These are phyloP conservation scores for Euphorbia celastroides DNA, from an alignment of 441 rosid genomes.

Conservation along the genomic window DNA sequence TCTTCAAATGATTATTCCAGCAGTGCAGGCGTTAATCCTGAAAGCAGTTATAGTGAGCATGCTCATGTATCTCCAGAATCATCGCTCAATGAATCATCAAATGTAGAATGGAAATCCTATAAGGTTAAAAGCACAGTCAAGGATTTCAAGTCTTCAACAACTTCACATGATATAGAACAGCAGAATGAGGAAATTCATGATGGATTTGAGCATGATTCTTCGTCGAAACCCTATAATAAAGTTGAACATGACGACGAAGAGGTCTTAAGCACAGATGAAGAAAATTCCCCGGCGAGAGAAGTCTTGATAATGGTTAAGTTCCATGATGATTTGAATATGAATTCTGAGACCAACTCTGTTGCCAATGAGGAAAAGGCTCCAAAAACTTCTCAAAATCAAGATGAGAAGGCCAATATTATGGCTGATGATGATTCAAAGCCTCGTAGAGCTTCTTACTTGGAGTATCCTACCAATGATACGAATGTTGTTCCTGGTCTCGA, in stretches of 20 bases:
- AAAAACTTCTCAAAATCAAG: constrained; percentile 19
- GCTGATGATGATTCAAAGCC: constrained; percentile 19
- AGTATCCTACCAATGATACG: constrained; percentile 18
- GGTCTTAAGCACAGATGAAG: constrained; percentile 1
- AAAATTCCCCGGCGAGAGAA: constrained; percentile 17
- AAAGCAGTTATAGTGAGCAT: constrained; percentile 9
- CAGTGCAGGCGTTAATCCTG: constrained; percentile 12
- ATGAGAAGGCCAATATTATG: constrained; percentile 23
- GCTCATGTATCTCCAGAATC: constrained; percentile 1
- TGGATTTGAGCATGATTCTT: constrained; percentile 2
- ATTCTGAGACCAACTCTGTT: constrained; percentile 20
- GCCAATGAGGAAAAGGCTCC: constrained; percentile 12
- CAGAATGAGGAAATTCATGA: constrained; percentile 1
- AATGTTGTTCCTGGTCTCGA: constrained; percentile 12
- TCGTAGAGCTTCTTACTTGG: constrained; percentile 7
- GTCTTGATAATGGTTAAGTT: constrained; percentile 9
- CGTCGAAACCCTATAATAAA: neutral
- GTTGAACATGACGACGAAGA: constrained; percentile 1
- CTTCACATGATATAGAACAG: neutral
- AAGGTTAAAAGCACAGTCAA: neutral
- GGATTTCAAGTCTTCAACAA: neutral
- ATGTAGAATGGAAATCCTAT: constrained; percentile 25
- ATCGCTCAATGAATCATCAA: neutral
- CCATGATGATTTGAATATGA: constrained; percentile 19
- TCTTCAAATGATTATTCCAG: constrained; percentile 12